These are phyloP conservation scores for Coffea humblotiana DNA, from an alignment of 305 asterid genomes.

Conservation along the genomic window DNA sequence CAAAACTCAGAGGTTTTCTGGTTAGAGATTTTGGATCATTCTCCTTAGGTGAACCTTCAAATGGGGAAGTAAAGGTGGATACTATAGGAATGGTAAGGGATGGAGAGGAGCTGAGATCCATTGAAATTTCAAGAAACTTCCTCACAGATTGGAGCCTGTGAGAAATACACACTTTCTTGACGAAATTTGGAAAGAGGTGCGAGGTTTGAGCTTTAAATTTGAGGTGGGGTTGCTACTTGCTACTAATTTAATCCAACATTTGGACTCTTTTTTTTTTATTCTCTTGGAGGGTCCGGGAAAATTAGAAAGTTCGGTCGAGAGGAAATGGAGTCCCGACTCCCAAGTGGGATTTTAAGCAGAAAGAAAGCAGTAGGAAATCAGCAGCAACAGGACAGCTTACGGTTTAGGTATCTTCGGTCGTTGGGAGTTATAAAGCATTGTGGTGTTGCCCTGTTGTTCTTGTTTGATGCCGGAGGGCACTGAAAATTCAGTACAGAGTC, in stretches of 20 bases:
- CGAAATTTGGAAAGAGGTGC: background rate
- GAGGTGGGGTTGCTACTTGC: conserved; percentile 1
- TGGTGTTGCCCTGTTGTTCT: background rate
- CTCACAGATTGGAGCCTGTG: background rate
- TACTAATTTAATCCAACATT: background rate
- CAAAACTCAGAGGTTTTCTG: conserved; percentile 70
- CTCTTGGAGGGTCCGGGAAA: background rate
- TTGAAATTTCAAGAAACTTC: conserved; percentile 21
- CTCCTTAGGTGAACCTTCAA: conserved; percentile 39
- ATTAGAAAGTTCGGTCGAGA: background rate
- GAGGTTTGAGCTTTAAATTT: background rate
- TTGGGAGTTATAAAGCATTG: conserved; percentile 4
- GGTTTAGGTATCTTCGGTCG: background rate
- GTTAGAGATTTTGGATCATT: conserved; percentile 32
- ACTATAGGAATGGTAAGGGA: conserved; percentile 53
- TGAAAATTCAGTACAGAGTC: too few relatives aligned
- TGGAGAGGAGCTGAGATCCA: conserved; percentile 48
- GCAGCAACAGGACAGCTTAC: background rate
- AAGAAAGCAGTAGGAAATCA: background rate
- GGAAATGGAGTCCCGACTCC: background rate
- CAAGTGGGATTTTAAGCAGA: background rate
- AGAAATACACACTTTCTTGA: conserved; percentile 9
- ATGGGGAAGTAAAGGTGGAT: conserved; percentile 64
- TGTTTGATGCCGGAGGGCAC: too few relatives aligned
- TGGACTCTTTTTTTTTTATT: background rate